These are phyloP conservation scores for Neophaeococcomyces aloes DNA, from an alignment of 2,329 filamentous ascomycete genomes.

Conservation along the genomic window DNA sequence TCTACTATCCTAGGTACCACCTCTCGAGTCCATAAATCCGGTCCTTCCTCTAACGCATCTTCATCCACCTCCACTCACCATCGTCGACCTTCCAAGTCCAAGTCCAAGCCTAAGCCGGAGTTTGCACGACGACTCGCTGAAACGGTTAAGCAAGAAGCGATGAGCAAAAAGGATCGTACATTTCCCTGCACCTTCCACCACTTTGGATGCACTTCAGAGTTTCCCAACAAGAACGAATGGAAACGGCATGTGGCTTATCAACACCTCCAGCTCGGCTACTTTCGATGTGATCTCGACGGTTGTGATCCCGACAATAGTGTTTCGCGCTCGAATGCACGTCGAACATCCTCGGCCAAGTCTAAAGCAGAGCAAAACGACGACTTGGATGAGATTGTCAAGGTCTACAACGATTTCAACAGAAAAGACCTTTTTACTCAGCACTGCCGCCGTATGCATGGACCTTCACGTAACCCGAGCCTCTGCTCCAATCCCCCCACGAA, in stretches of 20 bases:
- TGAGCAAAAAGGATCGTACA: conserved; percentile 24
- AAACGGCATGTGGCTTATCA: conserved; percentile 77
- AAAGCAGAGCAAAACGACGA: background rate
- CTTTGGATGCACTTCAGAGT: conserved; percentile 63
- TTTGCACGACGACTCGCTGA: background rate
- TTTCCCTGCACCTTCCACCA: conserved; percentile 70
- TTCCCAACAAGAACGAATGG: conserved; percentile 86
- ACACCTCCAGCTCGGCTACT: conserved; percentile 65
- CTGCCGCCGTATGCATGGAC: conserved; percentile 69
- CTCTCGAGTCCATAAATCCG: conserved; percentile 12
- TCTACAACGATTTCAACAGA: conserved; percentile 65
- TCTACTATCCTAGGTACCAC: background rate
- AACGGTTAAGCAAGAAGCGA: conserved; percentile 8
- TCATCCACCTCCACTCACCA: background rate
- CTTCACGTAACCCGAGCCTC: background rate
- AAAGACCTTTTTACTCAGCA: conserved; percentile 90
- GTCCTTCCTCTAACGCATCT: background rate
- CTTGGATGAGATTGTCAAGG: conserved; percentile 5
- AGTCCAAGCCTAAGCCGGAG: conserved; percentile 2
- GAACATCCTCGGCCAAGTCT: conserved; percentile 12
- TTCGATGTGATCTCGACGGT: conserved; percentile 59
- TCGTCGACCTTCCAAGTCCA: conserved; percentile 5
- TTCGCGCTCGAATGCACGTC: conserved; percentile 1
- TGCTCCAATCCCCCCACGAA: conserved; percentile 21
- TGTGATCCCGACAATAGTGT: conserved; percentile 34